Base-by-base conservation (phyloP, 495 filamentous ascomycete species). In the Penicillium ochrochloron region DNA sequence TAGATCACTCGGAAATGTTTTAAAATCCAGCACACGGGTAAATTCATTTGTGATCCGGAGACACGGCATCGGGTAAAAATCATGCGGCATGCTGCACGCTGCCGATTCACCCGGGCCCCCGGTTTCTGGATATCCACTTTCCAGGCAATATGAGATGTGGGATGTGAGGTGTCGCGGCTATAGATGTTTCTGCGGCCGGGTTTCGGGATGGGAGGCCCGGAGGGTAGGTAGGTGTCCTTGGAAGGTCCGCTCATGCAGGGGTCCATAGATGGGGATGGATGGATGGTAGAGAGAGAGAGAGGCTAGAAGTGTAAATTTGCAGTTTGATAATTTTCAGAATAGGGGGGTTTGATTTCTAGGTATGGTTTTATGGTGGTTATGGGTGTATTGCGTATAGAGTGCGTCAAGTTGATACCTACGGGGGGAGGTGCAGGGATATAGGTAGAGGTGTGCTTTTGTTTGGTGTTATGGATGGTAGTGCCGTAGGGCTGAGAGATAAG, bases 121-220 rank as follows among this genome's bases (percentile, higher is more conserved):
- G 48, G 23, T 29, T 31, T 31, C 48, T 15, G 25, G 48, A 2
- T 48, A 10, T 25, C 21, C 3, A 10, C 4, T 48, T 21, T 25
- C 21, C 3, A 10, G 44, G 14, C 29, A 1, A 10, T 11, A 10
- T 25, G 9, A 48, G 21, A 48, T 46, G 21, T 6, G 9, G 44
- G 48, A 52, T 52, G 25, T 52, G 48, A 52, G 48, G 48, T 52
- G 48, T 52, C 48, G 25, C 48, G 48, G 25, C 25, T n/a, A 25
- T 25, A 31, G 23, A 15, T 52, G 48, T 52, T 51, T 51, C n/a
- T 52, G 44, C 10, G 44, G 44, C 25, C 25, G 15, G 48, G 48
- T 31, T 27, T 52, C 48, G 48, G 48, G 48, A 52, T 52, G 48
- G 48, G 14, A 31, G 25, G 25, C 25, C 25, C 25, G 25, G 25